These are phyloP conservation scores for Castanea sativa DNA, from an alignment of 306 rosid genomes.

Conservation along the genomic window DNA sequence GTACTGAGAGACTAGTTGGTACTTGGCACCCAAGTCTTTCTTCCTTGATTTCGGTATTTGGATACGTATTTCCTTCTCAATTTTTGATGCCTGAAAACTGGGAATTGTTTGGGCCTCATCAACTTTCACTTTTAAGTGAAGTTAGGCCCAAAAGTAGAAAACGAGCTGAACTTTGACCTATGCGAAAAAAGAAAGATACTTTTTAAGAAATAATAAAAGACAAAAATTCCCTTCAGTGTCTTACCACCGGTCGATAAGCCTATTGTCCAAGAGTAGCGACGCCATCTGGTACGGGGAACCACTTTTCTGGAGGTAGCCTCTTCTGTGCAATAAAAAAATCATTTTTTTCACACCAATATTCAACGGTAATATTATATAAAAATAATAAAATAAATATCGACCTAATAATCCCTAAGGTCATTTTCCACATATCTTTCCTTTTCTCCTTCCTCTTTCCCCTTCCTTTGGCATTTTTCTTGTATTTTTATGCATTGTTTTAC, in stretches of 20 bases:
- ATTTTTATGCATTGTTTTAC: neutral
- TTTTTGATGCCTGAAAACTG: too few species aligned
- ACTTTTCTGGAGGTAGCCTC: neutral
- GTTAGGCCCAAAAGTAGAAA: neutral
- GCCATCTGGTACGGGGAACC: slow-evolving; percentile 8
- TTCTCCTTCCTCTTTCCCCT: neutral
- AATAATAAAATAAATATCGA: neutral
- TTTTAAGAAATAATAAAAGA: neutral
- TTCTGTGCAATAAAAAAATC: neutral
- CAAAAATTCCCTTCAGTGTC: neutral
- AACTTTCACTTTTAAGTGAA: neutral
- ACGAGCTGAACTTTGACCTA: neutral
- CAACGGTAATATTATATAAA: neutral
- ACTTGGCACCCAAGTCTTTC: too few species aligned
- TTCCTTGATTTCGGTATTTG: too few species aligned
- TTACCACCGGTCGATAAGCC: neutral
- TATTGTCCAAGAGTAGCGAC: slow-evolving; percentile 18
- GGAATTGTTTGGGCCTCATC: too few species aligned
- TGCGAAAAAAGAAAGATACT: neutral
- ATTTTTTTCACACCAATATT: neutral
- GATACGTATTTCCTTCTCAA: too few species aligned
- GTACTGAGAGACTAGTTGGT: too few species aligned
- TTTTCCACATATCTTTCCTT: neutral
- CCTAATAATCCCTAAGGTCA: neutral
- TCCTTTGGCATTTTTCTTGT: neutral